These are phyloP conservation scores for Aspergillus hancockii DNA, from an alignment of 495 filamentous ascomycete genomes.

Conservation along the genomic window DNA sequence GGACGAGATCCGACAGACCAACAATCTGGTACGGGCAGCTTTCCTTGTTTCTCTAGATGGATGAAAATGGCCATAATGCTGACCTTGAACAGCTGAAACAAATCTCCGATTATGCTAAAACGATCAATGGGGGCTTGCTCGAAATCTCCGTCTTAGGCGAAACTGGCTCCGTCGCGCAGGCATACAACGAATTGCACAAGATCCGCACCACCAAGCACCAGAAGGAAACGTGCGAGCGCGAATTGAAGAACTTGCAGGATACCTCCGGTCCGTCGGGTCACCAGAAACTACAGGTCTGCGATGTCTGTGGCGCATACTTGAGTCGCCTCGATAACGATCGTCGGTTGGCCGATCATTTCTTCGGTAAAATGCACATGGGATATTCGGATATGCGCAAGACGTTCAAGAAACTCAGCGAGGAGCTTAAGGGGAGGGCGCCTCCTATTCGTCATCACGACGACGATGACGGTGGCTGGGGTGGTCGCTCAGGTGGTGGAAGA, in stretches of 20 bases:
- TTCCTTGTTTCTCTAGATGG: no score
- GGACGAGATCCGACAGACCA: slow-evolving; percentile 97
- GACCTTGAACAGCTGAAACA: slow-evolving; percentile 62
- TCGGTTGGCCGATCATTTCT: slow-evolving; percentile 93
- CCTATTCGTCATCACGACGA: slow-evolving; percentile 57
- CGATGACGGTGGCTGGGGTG: slow-evolving; percentile 58
- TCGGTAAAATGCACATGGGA: slow-evolving; percentile 98
- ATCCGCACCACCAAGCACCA: slow-evolving; percentile 75
- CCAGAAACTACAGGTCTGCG: slow-evolving; percentile 97
- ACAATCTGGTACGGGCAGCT: slow-evolving; percentile 59
- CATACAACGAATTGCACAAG: slow-evolving; percentile 83
- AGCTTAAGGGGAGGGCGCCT: slow-evolving; percentile 71
- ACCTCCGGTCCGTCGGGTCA: slow-evolving; percentile 90
- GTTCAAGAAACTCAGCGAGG: slow-evolving; percentile 80
- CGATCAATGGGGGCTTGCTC: slow-evolving; percentile 78
- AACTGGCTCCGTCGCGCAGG: slow-evolving; percentile 73
- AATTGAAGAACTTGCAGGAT: slow-evolving; percentile 88
- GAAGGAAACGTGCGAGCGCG: slow-evolving; percentile 83
- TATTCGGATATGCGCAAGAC: slow-evolving; percentile 98
- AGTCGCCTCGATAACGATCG: slow-evolving; percentile 91
- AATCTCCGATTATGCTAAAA: slow-evolving; percentile 77
- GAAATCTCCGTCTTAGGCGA: slow-evolving; percentile 88
- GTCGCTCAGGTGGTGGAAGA: slow-evolving; percentile 38
- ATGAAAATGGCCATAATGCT: neutral
- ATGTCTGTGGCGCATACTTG: slow-evolving; percentile 95